Base-by-base conservation (phyloP, 2,329 filamentous ascomycete genomes). In the Aspergillus sp. region DNA sequence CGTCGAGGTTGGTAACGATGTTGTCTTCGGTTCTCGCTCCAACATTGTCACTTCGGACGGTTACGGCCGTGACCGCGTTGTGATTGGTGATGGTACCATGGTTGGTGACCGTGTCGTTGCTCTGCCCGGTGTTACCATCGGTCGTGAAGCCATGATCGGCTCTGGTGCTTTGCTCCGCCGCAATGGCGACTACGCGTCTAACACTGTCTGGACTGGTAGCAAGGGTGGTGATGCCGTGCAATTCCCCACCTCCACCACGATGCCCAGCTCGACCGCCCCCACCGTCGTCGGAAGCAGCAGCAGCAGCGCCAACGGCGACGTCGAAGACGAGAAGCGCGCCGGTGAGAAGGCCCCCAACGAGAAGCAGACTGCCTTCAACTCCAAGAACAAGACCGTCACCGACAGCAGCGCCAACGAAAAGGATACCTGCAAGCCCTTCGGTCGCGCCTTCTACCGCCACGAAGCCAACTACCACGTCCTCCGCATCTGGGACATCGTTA, bases 1-100 rank as follows among this genome's bases (percentile, higher is more conserved):
- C 1, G 56, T 81, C 9, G 72, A 81, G 20, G 68, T 81, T 50
- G 79, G 79, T 7, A 73, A 80, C 48, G 74, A 81, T 59, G 78
- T 81, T n/a, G 77, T 81, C 7, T 81, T 82, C 52, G 78, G 79
- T 0, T 80, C 77, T 10, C 71, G 77, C 2, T 74, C 77, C 3
- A 72, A 78, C 48, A 55, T 82, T 0, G 61, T 80, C 25, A 81
- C 76, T 1, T 75, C 76, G 0, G 78, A 82, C 56, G 74, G 71
- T 2, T 62, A 59, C 19, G 74, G 78, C 0, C 75, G 74, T 9
- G 74, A 76, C 12, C 64, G 56, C 7, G 67, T 82, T 42, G 68
- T 61, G 10, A 72, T 82, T 43, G 60, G 65, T 5, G 70, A 75
- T 48, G 65, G 74, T 1, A 71, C 76, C 17, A 81, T 81, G 78